These are phyloP conservation scores for Lolium perenne DNA, from an alignment of 176 grass and related monocot species.

Conservation along the genomic window DNA sequence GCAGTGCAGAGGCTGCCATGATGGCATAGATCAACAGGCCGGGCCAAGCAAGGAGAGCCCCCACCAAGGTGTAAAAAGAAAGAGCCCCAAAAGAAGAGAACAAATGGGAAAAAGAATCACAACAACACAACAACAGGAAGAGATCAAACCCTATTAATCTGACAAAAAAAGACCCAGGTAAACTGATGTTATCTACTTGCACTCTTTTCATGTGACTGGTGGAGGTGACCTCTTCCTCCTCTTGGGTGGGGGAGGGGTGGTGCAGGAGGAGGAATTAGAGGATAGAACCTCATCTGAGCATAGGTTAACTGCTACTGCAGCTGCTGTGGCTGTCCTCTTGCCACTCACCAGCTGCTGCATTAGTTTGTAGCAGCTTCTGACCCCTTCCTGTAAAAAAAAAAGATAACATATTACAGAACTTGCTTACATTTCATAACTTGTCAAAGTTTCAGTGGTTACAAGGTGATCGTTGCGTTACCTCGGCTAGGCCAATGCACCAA, in stretches of 20 bases:
- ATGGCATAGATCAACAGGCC: conserved; percentile 45
- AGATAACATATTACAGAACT: neutral
- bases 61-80: conserved; percentile 62
- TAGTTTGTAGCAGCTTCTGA: conserved; percentile 70
- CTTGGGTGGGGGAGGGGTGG: conserved; percentile 53
- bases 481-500: conserved; percentile 90
- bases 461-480: conserved; percentile 50
- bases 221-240: conserved; percentile 74
- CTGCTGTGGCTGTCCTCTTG: conserved; percentile 46
- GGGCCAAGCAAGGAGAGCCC: conserved; percentile 43
- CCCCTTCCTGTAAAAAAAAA: conserved; percentile 63
- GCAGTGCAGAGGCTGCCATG: conserved; percentile 53
- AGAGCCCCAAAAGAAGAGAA: conserved; percentile 56
- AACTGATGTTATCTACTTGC: conserved; percentile 51
- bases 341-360: conserved; percentile 63
- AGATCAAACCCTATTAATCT: conserved; percentile 72
- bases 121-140: conserved; percentile 50
- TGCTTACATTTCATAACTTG: conserved; percentile 3
- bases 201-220: conserved; percentile 40
- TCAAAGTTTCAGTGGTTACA: neutral
- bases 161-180: conserved; percentile 38
- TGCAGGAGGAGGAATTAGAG: conserved; percentile 48
- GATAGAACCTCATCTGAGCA: conserved; percentile 49
- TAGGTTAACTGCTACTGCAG: conserved; percentile 33
- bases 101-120: conserved; percentile 53